These are phyloP conservation scores for Dendrobium catenatum DNA, from an alignment of 106 monocot genomes.

Conservation along the genomic window DNA sequence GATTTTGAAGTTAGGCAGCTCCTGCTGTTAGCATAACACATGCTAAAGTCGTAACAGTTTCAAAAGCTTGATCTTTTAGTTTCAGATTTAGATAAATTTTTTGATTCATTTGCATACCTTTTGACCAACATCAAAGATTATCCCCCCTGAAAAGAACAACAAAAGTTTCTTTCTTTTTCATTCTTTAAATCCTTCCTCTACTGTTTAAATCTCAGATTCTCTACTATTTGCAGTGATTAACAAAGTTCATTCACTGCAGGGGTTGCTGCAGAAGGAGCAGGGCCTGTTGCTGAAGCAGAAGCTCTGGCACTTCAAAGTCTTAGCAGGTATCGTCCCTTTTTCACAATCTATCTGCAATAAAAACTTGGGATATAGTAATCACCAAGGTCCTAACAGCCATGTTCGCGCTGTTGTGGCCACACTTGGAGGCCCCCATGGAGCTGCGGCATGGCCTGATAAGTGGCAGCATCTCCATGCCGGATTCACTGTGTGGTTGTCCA, in stretches of 20 bases:
- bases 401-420: conserved; percentile 77
- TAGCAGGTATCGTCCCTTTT: conserved; percentile 40
- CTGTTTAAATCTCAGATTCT: background rate
- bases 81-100: too few relatives aligned
- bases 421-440: conserved; percentile 75
- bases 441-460: conserved; percentile 62
- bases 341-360: background rate
- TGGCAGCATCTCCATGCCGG: conserved; percentile 88
- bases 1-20: too few relatives aligned
- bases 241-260: conserved; percentile 52
- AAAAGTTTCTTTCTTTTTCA: too few relatives aligned
- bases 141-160: too few relatives aligned
- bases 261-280: conserved; percentile 65
- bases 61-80: too few relatives aligned
- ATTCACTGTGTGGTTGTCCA: conserved; percentile 81
- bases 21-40: too few relatives aligned
- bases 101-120: too few relatives aligned
- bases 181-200: background rate
- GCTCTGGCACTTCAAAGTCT: conserved; percentile 62
- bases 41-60: too few relatives aligned
- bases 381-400: conserved; percentile 36
- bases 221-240: conserved; percentile 35
- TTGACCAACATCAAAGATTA: too few relatives aligned
- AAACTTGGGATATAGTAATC: background rate
- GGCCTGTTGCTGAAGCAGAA: conserved; percentile 77